phyloP scores from a whole-genome alignment of 257 asterid species.

The Solanum peruvianum region DNA sequence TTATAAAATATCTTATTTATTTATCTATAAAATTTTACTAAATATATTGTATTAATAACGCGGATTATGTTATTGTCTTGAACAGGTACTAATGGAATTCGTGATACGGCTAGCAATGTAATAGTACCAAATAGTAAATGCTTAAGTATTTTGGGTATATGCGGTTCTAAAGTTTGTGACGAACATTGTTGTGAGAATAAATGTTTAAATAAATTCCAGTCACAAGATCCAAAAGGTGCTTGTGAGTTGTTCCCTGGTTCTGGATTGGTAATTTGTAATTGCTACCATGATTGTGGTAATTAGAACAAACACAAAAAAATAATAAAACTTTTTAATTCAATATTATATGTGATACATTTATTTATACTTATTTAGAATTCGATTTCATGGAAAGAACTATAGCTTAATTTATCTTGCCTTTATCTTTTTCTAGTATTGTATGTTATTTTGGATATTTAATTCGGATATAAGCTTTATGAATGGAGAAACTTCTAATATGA shows the following conservation, averaged over 20 bases:
- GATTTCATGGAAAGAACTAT: no score
- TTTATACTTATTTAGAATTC: no score
- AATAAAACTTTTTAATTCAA: no score
- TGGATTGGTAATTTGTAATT: not conserved
- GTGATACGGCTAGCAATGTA: not conserved
- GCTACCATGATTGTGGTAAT: not conserved
- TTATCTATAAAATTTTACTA: not conserved
- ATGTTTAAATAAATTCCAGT: not conserved
- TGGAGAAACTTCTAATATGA: no score
- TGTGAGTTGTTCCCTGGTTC: not conserved
- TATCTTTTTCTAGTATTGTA: no score
- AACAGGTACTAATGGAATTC: not conserved
- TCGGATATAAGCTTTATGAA: no score
- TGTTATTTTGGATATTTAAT: no score
- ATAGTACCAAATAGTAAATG: not conserved
- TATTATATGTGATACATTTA: no score
- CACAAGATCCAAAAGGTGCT: not conserved
- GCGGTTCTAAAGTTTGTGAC: not conserved
- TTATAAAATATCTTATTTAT: no score
- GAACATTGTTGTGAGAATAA: not conserved
- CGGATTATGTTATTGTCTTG: not conserved
- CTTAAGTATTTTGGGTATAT: not conserved
- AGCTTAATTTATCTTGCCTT: no score
- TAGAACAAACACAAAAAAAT: not conserved
- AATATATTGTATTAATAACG: not conserved